Evolutionary conservation across 177 flowering plant species (phyloP), one percentile per base, ranked within the genome.

Genomic region (Vitis hybrid): DNA sequence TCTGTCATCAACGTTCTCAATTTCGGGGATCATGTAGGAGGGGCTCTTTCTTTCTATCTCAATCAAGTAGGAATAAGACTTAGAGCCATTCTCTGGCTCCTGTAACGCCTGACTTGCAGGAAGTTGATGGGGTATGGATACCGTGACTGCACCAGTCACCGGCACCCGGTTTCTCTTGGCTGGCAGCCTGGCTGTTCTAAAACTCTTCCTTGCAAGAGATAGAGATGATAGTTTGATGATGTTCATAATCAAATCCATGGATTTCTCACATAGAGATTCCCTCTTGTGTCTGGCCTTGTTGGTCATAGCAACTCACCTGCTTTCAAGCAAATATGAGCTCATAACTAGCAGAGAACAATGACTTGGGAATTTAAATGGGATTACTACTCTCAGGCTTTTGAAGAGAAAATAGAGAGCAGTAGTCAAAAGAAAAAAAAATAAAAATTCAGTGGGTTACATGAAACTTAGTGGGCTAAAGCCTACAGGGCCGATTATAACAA

Each of bases 221-320:
- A 74, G 52, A 3, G 75, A 60, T 14, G 73, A 74, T 0, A 65
- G 7, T 49, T 78, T 78, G 11, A 71, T 15, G 35, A 74, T 64
- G 70, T 71, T 78, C 9, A 72, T 40, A 5, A 71, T 68, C 14
- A 75, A 60, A 11, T 67, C 17, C 78, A 74, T 71, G 58, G 78
- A 71, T 24, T 74, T 75, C 62, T 74, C 78, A 49, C 75, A 74
- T 9, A 74, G 71, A 49, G 81, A 78, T 59, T 46, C 60, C 51
- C 66, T 74, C 68, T 59, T 48, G 18, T 30, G 3, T 17, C 35
- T n/a, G 48, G 24, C 65, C 67, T 60, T 62, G 63, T 63, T 49
- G 72, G 65, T 35, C 35, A 35, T 6, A 35, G 46, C 46, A 35
- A 35, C 46, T 35, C 46, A 6, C 6, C 46, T 35, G 46, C 46